Evolutionary conservation across 192 early-diverging fungal species (phyloP).

Genomic region (Thamnidium elegans): DNA sequence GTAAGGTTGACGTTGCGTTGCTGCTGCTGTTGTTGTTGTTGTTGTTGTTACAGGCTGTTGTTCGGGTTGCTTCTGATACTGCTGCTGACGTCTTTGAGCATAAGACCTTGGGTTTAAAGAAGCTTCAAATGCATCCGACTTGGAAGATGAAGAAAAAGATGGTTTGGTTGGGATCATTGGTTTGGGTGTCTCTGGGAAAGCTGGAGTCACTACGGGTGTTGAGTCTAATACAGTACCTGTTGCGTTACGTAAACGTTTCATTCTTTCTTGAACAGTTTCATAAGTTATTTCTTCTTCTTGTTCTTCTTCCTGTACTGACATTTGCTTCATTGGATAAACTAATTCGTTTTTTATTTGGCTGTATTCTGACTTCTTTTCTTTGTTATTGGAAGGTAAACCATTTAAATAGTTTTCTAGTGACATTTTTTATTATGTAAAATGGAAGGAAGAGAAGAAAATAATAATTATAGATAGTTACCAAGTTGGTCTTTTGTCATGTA

Average conservation of each 20-base stretch:
- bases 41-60: not conserved
- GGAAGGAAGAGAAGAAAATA: not conserved
- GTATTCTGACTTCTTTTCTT: not conserved
- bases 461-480: not conserved
- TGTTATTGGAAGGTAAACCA: not conserved
- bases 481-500: not conserved
- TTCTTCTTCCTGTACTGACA: not conserved
- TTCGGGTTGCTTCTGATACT: too few relatives aligned
- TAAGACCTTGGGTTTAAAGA: not conserved
- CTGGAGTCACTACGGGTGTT: not conserved
- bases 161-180: not conserved
- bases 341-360: constrained; percentile 7
- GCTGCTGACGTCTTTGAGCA: too few relatives aligned
- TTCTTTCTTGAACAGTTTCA: not conserved
- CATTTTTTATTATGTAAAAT: not conserved
- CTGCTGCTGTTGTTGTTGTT: not conserved
- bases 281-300: not conserved
- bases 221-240: not conserved
- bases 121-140: constrained; percentile 10
- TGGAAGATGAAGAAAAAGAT: not conserved
- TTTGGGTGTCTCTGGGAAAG: not conserved
- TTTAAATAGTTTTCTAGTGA: not conserved
- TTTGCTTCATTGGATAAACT: constrained; percentile 14
- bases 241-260: not conserved
- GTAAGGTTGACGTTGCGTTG: too few relatives aligned